Percentiles rank a stretch among this genome's conserved stretches.
Conservation (phyloP, 495 filamentous ascomycete genomes). For the Schizothecium vesticola region DNA sequence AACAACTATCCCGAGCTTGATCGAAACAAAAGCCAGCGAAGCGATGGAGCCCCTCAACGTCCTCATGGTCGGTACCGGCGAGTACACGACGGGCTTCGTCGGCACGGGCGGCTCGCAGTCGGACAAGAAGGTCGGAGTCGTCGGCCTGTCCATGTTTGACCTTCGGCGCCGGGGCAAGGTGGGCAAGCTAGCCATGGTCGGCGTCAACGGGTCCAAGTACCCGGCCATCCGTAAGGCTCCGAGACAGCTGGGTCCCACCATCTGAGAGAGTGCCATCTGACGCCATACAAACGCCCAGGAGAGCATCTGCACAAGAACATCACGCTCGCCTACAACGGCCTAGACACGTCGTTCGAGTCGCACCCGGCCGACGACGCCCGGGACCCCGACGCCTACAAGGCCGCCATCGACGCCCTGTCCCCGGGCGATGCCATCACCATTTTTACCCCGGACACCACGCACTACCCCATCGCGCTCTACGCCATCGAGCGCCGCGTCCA, state of each 20-base stretch:
- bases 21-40: constrained; percentile 2
- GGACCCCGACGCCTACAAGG: constrained; percentile 82
- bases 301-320: constrained; percentile 88
- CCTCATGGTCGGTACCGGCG: constrained; percentile 89
- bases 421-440: constrained; percentile 89
- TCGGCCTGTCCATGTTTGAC: constrained; percentile 86
- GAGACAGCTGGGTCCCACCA: background rate
- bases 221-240: constrained; percentile 72
- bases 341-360: constrained; percentile 77
- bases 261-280: background rate
- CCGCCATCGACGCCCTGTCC: constrained; percentile 77
- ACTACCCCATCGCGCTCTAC: constrained; percentile 92
- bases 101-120: constrained; percentile 70
- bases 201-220: constrained; percentile 80
- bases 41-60: constrained; percentile 76
- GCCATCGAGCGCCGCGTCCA: constrained; percentile 82
- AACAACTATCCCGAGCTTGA: background rate
- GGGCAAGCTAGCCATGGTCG: constrained; percentile 80
- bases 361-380: constrained; percentile 65
- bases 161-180: constrained; percentile 84
- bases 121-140: constrained; percentile 92
- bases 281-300: constrained; percentile 40
- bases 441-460: constrained; percentile 92
- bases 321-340: constrained; percentile 73
- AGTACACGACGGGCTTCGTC: constrained; percentile 92